phyloP scores from a whole-genome alignment of 805 yeast species.

The Schwanniomyces pseudopolymorphus region DNA sequence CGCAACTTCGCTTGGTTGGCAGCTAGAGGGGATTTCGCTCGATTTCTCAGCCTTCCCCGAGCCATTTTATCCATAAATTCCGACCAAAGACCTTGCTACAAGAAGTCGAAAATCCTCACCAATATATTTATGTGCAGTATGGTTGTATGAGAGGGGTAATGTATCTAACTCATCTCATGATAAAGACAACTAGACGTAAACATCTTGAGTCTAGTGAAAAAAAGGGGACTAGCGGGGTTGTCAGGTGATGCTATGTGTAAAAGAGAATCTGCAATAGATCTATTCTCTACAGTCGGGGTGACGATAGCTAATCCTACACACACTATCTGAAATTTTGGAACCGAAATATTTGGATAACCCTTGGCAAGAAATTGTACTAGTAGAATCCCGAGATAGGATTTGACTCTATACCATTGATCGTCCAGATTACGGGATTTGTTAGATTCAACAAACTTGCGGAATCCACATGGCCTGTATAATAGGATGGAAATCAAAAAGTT shows the following conservation, averaged over 20 bases:
- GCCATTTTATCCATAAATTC: not conserved
- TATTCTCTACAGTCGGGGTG: too few relatives aligned
- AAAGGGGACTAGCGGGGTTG: not conserved
- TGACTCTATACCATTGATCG: not conserved
- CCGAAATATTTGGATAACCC: not conserved
- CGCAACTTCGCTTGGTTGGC: not conserved
- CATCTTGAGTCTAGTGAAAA: not conserved
- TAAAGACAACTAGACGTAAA: not conserved
- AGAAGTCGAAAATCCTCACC: not conserved
- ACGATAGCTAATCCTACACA: too few relatives aligned
- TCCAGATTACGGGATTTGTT: not conserved
- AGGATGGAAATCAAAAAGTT: too few relatives aligned
- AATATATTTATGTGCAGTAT: not conserved
- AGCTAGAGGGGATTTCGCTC: not conserved
- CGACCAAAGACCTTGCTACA: not conserved
- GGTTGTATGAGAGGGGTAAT: not conserved
- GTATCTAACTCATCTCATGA: not conserved
- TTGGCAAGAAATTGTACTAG: not conserved
- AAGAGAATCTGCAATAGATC: too few relatives aligned
- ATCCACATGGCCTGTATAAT: too few relatives aligned
- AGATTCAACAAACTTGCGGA: too few relatives aligned
- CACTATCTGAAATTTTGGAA: too few relatives aligned
- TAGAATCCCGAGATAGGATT: not conserved
- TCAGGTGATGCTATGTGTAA: not conserved
- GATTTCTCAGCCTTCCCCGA: not conserved